These are phyloP conservation scores for Lyophyllum decastes DNA, from an alignment of 768 basidiomycete species.

Conservation along the genomic window DNA sequence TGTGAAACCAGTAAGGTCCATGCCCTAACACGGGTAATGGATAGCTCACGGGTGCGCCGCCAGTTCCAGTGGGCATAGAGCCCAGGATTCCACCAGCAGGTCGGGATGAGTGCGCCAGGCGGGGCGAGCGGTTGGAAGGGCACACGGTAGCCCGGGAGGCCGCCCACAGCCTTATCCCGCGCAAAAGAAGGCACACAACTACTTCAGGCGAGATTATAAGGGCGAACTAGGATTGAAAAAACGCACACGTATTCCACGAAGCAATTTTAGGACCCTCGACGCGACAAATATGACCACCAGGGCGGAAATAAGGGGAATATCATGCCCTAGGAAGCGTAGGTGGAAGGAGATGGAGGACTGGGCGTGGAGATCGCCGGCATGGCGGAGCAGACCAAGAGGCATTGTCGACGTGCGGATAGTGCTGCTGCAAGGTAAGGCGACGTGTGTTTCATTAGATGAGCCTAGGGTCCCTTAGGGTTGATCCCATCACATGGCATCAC, in stretches of 20 bases:
- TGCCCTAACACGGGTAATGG: neutral
- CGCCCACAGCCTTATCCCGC: constrained; percentile 29
- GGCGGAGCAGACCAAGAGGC: neutral
- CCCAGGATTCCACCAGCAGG: constrained; percentile 43
- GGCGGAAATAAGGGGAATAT: neutral
- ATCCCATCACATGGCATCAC: no score
- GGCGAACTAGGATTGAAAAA: no score
- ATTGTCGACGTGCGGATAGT: no score
- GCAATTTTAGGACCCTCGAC: neutral
- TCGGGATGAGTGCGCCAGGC: constrained; percentile 36
- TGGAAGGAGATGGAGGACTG: neutral
- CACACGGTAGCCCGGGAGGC: constrained; percentile 37
- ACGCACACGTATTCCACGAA: constrained; percentile 1
- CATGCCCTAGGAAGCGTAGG: neutral
- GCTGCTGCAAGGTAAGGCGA: no score
- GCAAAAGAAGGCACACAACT: no score
- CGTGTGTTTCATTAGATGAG: no score
- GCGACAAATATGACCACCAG: neutral
- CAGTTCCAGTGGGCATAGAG: constrained; percentile 32
- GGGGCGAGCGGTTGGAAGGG: constrained; percentile 37
- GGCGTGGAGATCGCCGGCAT: no score
- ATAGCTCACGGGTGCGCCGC: constrained; percentile 27
- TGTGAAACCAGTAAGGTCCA: constrained; percentile 2
- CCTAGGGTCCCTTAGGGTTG: no score
- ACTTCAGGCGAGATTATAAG: neutral